phyloP scores from a whole-genome alignment of 768 basidiomycete genomes.

The Boletus vinaceobasis region DNA sequence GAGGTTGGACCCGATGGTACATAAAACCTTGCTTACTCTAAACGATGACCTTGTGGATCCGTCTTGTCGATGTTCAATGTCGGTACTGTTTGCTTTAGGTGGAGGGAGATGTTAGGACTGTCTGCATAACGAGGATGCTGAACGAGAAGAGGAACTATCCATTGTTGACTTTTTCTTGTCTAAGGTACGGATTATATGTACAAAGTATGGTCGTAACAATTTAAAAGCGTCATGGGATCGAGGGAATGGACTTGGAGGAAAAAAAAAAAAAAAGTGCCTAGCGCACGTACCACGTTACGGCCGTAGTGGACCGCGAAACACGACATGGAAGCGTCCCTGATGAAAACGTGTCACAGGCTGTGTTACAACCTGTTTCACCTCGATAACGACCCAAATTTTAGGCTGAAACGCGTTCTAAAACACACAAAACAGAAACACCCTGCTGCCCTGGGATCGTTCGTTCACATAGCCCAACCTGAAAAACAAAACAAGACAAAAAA shows the following conservation, averaged over 20 bases:
- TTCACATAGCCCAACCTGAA: background rate
- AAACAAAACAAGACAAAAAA: too few species aligned
- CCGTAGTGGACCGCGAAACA: background rate
- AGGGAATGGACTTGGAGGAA: background rate
- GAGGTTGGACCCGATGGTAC: slow-evolving; percentile 8
- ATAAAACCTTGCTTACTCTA: background rate
- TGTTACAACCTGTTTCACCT: slow-evolving; percentile 3
- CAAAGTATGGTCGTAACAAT: background rate
- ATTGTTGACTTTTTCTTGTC: background rate
- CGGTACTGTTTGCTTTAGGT: background rate
- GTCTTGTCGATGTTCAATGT: background rate
- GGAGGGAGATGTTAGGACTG: background rate
- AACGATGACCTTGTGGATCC: background rate
- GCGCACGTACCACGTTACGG: background rate
- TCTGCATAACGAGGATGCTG: background rate
- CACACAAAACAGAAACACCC: background rate
- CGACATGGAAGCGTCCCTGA: background rate
- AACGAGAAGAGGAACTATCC: background rate
- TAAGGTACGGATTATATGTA: slow-evolving; percentile 6
- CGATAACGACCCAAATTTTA: background rate
- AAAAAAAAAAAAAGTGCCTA: background rate
- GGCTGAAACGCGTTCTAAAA: slow-evolving; percentile 3
- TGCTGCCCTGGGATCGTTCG: background rate
- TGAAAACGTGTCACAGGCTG: background rate
- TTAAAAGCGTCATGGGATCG: background rate